These are phyloP conservation scores for Leishmania amazonensis DNA, from an alignment of 208 protist genomes.

Conservation along the genomic window DNA sequence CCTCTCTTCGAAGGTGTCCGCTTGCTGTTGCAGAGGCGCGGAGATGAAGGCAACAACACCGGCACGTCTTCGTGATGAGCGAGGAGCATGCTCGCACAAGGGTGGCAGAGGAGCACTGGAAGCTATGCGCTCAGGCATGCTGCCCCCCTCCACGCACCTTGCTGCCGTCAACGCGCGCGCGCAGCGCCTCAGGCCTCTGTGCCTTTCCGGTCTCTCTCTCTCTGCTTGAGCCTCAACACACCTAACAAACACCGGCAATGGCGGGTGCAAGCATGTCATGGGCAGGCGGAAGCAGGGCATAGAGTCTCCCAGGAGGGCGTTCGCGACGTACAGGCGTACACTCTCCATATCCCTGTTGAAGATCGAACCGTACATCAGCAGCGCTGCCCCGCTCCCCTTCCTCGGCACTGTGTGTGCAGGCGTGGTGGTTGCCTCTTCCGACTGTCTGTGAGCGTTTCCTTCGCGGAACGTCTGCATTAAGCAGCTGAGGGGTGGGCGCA, in stretches of 20 bases:
- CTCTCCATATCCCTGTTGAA: neutral
- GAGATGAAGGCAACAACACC: neutral
- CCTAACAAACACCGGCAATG: neutral
- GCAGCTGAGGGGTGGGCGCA: neutral
- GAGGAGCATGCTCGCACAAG: neutral
- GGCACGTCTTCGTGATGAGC: neutral
- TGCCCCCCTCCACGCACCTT: neutral
- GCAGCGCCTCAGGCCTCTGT: neutral
- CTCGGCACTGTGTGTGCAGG: neutral
- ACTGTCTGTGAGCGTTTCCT: neutral
- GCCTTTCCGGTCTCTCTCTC: neutral
- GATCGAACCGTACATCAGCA: neutral
- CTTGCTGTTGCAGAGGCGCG: constrained; percentile 18
- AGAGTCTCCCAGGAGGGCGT: neutral
- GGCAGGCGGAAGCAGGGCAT: neutral
- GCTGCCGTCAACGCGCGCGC: neutral
- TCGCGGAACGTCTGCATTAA: neutral
- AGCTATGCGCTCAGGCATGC: neutral
- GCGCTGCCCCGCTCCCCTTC: neutral
- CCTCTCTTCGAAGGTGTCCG: constrained; percentile 67
- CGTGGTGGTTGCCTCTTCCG: neutral
- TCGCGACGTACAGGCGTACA: neutral
- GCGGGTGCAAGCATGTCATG: neutral
- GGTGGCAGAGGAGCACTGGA: neutral
- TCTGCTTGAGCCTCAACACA: neutral